A percentile compares a stretch with the other conserved stretches of the same genome.
These are phyloP conservation scores for Dactylonectria estremocensis DNA, from an alignment of 2,329 filamentous ascomycete species.

Conservation along the genomic window DNA sequence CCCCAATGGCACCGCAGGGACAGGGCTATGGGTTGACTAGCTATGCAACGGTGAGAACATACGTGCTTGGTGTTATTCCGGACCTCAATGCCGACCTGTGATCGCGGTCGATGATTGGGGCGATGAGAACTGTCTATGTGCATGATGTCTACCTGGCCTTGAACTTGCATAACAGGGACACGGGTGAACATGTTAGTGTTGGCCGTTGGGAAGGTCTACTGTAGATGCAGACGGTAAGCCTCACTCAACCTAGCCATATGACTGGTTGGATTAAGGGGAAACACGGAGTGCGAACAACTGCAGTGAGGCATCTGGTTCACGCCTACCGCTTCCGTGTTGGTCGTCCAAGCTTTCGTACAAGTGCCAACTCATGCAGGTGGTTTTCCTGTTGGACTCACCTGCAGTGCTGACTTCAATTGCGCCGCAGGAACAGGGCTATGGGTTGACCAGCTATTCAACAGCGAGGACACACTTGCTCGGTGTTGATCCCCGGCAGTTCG, in stretches of 20 bases:
- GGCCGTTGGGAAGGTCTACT: not conserved
- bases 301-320: not conserved
- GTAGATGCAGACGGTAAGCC: not conserved
- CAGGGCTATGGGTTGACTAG: not conserved
- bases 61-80: not conserved
- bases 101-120: not conserved
- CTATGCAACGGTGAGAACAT: not conserved
- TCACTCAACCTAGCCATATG: not conserved
- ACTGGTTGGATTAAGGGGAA: not conserved
- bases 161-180: not conserved
- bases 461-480: not conserved
- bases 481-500: not conserved
- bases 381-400: constrained; percentile 2
- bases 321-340: not conserved
- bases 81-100: not conserved
- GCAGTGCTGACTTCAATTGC: not conserved
- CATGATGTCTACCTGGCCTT: not conserved
- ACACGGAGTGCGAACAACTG: not conserved
- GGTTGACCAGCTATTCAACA: not conserved
- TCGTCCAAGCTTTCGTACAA: not conserved
- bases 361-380: not conserved
- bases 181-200: not conserved
- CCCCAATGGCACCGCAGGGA: not conserved
- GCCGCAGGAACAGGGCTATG: not conserved
- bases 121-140: not conserved